These are phyloP conservation scores for Sporothrix pallida DNA, from an alignment of 2,329 filamentous ascomycete species.

Conservation along the genomic window DNA sequence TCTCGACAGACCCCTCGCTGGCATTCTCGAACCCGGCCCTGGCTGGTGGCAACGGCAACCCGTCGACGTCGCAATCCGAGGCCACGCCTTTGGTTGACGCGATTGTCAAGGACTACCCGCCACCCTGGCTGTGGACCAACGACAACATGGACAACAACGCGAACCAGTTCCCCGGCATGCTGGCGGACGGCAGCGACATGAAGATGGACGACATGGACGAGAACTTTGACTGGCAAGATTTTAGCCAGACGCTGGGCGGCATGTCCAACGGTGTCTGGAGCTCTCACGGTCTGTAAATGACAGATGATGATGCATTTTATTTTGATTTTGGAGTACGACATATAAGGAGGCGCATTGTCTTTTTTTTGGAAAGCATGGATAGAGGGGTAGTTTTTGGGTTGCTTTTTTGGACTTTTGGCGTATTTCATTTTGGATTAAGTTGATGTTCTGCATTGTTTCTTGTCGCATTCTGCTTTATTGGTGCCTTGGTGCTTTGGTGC, in stretches of 20 bases:
- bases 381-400: not conserved
- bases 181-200: conserved; percentile 44
- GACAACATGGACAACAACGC: conserved; percentile 36
- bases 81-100: conserved; percentile 47
- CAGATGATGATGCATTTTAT: not conserved
- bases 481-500: not conserved
- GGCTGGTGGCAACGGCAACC: not conserved
- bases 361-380: not conserved
- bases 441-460: not conserved
- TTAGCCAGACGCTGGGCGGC: conserved; percentile 46
- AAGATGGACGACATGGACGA: conserved; percentile 50
- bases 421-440: not conserved
- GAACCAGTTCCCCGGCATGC: conserved; percentile 35
- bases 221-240: conserved; percentile 48
- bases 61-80: not conserved
- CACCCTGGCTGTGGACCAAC: conserved; percentile 61
- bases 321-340: conserved; percentile 3
- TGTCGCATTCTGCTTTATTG: not conserved
- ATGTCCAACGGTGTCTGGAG: conserved; percentile 41
- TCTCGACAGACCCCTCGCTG: conserved; percentile 24
- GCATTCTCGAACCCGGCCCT: not conserved
- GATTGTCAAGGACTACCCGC: conserved; percentile 54
- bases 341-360: not conserved
- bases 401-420: not conserved
- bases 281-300: conserved; percentile 35